Evolutionary conservation across 495 filamentous ascomycete species (phyloP), one percentile per base, ranked within the genome.

Genomic region (Lophiostoma macrostomum): DNA sequence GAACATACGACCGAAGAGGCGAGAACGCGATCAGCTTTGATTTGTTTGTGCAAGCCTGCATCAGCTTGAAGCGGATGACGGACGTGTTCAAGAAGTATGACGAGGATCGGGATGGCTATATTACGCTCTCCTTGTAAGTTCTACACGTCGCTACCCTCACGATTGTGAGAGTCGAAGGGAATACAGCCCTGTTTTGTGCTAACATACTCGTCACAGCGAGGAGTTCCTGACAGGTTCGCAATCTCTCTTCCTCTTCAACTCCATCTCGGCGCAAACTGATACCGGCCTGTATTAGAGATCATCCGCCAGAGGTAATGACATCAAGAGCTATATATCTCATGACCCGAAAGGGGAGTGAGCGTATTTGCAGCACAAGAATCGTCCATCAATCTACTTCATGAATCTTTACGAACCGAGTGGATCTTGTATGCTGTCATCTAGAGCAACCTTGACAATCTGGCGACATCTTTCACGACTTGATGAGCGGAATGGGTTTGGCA

Each of bases 71-170:
- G 79, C 78, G 94, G 53, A 96, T 98, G 91, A 98, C 93, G 56
- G 93, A 98, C 69, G 91, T 96, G 16, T 98, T 98, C 69, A 98
- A 98, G 82, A 89, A 87, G 67, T 98, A 97, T 71, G 93, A 98
- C 57, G 87, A 95, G 53, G 93, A 98, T 71, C 81, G 93, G 25
- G 93, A 97, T 72, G 93, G 93, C 27, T 74, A 70, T 58, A 73
- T 74, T 47, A 73, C 70, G 23, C 43, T 74, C 56, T 68, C 63
- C 48, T 73, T 71, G 67, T 72, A 55, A 63, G 69, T 72, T 34
- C 22, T 20, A 16, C 39, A n/a, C n/a, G n/a, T n/a, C n/a, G n/a
- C n/a, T n/a, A 16, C 6, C 10, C 8, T 42, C 39, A 23, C 6
- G 22, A 10, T 18, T 10, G 19, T 18, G 11, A 38, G 11, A 7